A percentile compares a stretch with the other conserved stretches of the same genome.
These are phyloP conservation scores for Trapa bicornis DNA, from an alignment of 345 rosid genomes.

Conservation along the genomic window DNA sequence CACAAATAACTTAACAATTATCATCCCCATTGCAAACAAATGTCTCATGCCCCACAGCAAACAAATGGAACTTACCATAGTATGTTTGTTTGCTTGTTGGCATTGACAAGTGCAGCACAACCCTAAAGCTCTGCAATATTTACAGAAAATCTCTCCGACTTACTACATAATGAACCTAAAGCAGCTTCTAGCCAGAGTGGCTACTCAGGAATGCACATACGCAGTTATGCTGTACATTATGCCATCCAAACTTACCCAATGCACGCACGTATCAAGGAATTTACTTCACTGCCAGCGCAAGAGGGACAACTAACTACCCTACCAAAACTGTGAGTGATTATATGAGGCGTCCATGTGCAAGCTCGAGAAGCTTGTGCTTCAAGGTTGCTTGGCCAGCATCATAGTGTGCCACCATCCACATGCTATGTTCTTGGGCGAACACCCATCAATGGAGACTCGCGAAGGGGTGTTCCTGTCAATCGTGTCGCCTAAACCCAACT, in stretches of 20 bases:
- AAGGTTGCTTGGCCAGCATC: constrained; percentile 23
- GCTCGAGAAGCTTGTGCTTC: not conserved
- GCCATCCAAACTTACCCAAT: not conserved
- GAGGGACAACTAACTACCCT: constrained; percentile 6
- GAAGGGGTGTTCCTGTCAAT: constrained; percentile 58
- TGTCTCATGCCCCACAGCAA: not conserved
- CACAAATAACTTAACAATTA: too few relatives aligned
- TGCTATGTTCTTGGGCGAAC: constrained; percentile 31
- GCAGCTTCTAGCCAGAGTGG: not conserved
- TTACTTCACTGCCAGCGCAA: not conserved
- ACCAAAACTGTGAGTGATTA: constrained; percentile 17
- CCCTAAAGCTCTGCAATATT: not conserved
- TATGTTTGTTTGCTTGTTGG: too few relatives aligned
- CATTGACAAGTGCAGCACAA: not conserved
- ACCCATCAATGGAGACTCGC: constrained; percentile 29
- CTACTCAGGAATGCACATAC: not conserved
- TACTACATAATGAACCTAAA: too few relatives aligned
- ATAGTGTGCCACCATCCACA: constrained; percentile 94
- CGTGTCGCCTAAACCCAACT: constrained; percentile 73
- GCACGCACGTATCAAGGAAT: not conserved
- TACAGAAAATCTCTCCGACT: too few relatives aligned
- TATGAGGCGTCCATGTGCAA: not conserved
- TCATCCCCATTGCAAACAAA: too few relatives aligned
- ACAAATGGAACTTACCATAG: not conserved
- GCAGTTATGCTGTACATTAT: not conserved